Evolutionary conservation across 768 basidiomycete species (phyloP), one percentile per base, ranked within the genome.

Genomic region (Russula earlei): DNA sequence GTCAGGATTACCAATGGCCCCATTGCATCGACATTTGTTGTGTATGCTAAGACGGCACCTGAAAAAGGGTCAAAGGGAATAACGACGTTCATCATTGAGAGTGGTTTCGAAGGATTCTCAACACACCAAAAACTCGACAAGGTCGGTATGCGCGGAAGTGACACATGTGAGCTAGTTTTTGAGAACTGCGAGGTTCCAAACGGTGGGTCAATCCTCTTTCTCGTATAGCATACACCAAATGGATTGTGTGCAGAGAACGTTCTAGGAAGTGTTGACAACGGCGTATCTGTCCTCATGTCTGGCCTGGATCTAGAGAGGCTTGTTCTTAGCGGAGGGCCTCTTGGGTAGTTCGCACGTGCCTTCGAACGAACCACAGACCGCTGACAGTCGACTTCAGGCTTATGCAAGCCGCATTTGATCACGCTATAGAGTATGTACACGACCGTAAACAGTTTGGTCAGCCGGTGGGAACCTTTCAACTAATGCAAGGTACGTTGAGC

Each of bases 1-100:
- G 41, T 46, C 59, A 93, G 91, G 91, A 95, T 95, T 67, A 95
- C 92, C 14, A 96, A 97, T 68, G 93, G 94, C 2, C 92, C 93
- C 1, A 75, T 83, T 31, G 93, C 93, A 5, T 91, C 90, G 17
- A 94, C 91, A 0, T 75, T 95, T 14, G 84, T 97, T 6, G 88
- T 96, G 5, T 97, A 97, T 68, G 93, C 93, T 15, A 93, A 92
- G 71, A 90, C 91, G 4, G 76, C 79, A 14, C 88, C 87, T 0
- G 73, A 82, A 40, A 80, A 80, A 62, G 84, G 82, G 15, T 86
- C 88, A 17, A 93, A 87, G 66, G 91, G 93, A 20, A 91, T 96
- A 60, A 95, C 93, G 0, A 81, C 93, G 0, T 96, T 96, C 69
- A 83, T 96, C 61, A 75, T 97, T 59, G 91, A 95, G 71, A 85